Percentiles rank a stretch among this genome's conserved stretches.
phyloP scores from a whole-genome alignment of 208 protist genomes.

The Zelonia costaricensis region DNA sequence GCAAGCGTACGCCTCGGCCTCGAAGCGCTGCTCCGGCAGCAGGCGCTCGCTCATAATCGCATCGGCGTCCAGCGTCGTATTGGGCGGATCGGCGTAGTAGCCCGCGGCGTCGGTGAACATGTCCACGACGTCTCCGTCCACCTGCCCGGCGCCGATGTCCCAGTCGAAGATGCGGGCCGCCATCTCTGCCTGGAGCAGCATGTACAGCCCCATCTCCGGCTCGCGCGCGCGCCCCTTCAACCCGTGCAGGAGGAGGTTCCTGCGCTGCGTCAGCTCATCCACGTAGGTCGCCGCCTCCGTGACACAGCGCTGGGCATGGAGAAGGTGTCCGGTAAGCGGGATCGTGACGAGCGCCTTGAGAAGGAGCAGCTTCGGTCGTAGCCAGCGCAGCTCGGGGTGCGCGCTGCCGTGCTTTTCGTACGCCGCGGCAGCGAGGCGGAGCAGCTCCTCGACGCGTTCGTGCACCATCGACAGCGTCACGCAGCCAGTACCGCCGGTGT shows the following conservation, averaged over 20 bases:
- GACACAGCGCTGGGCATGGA: constrained; percentile 44
- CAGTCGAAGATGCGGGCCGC: constrained; percentile 69
- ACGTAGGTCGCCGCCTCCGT: constrained; percentile 58
- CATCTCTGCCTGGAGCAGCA: constrained; percentile 72
- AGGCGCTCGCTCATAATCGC: constrained; percentile 63
- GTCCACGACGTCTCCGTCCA: constrained; percentile 20
- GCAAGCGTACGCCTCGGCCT: constrained; percentile 64
- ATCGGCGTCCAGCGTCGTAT: constrained; percentile 68
- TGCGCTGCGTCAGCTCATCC: constrained; percentile 37
- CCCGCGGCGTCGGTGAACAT: constrained; percentile 34
- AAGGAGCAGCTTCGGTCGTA: constrained; percentile 75
- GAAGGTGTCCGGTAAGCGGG: constrained; percentile 69
- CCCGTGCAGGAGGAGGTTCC: constrained; percentile 56
- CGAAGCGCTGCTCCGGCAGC: constrained; percentile 29
- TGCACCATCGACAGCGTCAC: constrained; percentile 62
- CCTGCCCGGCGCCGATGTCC: constrained; percentile 22
- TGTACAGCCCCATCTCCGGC: constrained; percentile 72
- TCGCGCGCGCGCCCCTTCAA: constrained; percentile 42
- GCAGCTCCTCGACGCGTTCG: constrained; percentile 69
- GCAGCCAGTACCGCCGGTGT: neutral
- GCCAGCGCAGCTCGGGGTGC: constrained; percentile 56
- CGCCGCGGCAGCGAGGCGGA: constrained; percentile 37
- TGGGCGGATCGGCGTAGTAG: constrained; percentile 69
- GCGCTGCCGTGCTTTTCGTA: constrained; percentile 31
- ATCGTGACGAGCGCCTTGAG: constrained; percentile 72